Evolutionary conservation across 2,329 filamentous ascomycete genomes (phyloP), one percentile per base, ranked within the genome.

Genomic region (Cercospora sp.): DNA sequence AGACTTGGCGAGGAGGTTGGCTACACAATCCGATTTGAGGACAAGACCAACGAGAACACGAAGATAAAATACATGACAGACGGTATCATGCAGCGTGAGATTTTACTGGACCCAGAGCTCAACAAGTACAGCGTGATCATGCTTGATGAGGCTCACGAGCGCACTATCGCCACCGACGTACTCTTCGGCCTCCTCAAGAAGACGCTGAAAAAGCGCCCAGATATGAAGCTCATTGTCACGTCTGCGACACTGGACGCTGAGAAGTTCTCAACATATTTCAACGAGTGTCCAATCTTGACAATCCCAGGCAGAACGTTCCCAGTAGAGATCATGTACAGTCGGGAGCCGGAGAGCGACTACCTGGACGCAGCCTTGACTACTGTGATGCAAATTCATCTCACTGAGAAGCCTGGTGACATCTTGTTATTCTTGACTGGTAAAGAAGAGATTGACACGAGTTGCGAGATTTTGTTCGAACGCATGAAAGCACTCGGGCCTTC

Each of bases 41-140:
- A 99, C 81, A 91, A 90, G 78, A 97, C 94, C 0, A 92, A 90
- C 71, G 89, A 92, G 1, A 86, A 90, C 18, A 99, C 95, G 1
- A 92, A 90, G 77, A 97, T 99, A 83, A 99, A 99, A 83, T 99
- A 99, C 82, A 97, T 99, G 94, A 99, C 95, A 16, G 95, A 99
- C 76, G 95, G 95, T 80, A 98, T 98, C 92, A 87, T 99, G 78
- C 90, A 97, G 81, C 88, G 95, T 83, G 95, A 99, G 82, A 93
- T 97, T 78, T 85, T 99, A 62, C 86, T 97, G 73, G 95, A 99
- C 78, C 91, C 94, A 0, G 91, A 97, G 74, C 82, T 99, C 72
- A 91, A 87, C 76, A 89, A 91, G 72, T 99, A 99, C 78, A 97
- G 93, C 0, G 93, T 95, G 69, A 97, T 99, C 76, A 99, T 99